Base-by-base conservation (phyloP, 1,139 yeast genomes). In the Kodamaea ohmeri region DNA sequence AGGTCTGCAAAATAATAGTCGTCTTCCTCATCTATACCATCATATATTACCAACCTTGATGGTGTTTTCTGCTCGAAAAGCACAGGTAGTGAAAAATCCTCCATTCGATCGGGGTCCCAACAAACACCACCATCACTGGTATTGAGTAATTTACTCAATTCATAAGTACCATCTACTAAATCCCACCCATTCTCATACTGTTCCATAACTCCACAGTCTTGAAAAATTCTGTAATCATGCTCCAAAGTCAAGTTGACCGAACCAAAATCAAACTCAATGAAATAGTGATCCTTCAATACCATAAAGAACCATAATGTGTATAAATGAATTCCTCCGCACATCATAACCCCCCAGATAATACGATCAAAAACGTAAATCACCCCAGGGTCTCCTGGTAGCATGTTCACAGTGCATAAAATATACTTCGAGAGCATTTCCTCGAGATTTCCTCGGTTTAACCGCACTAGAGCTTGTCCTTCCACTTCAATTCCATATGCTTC, bases 281-380 rank as follows among this genome's bases (percentile, higher is more conserved):
- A 45, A 36, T 49, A 59, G 36, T 60, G 58, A 35, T 63, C 61
- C 34, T 55, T 52, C 25, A 72, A 40, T 18, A 52, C 53, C 27
- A 54, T 55, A 41, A 73, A 66, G 31, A 69, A 59, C 74, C 75
- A 70, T 14, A 74, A 46, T 1, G 64, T 51, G 32, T 62, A 61
- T 3, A 73, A 27, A 44, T 69, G 74, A 17, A 64, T 52, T 0
- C 74, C 75, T 8, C 80, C 80, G 39, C 56, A 61, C 40, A 73
- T 46, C 9, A 71, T 33, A 3, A 73, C 43, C 0, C 67, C 69
- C 61, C 70, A 64, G 2, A 72, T 36, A 0, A 75, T 53, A 15
- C 63, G 50, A 33, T 71, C 67, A 38, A 65, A 63, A 0, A 68
- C 40, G 2, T 43, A 36, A 3, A 61, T 43, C 6, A 61, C 49